A percentile compares a stretch with the other conserved stretches of the same genome.
Evolutionary conservation across 176 grass and related monocot species (phyloP).

Genomic region (Lolium rigidum): DNA sequence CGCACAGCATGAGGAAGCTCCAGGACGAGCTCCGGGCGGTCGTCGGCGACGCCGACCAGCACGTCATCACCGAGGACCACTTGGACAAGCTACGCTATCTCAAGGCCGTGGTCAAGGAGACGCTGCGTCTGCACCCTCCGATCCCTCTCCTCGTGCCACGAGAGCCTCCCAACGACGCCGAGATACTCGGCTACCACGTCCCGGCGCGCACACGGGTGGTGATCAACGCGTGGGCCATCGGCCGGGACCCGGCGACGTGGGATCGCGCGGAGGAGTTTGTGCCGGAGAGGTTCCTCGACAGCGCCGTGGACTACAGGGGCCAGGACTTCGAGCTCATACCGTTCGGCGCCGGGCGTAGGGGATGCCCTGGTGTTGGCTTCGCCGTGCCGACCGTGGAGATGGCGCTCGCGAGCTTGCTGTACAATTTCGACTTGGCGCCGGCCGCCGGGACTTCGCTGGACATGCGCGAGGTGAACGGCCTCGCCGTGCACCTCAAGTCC

Average conservation of each 20-base stretch:
- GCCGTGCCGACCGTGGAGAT: conserved; percentile 1
- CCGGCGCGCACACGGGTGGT: background rate
- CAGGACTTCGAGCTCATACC: conserved; percentile 19
- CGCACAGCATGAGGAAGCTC: conserved; percentile 21
- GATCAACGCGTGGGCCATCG: conserved; percentile 8
- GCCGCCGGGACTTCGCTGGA: conserved; percentile 16
- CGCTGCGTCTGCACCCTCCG: conserved; percentile 51
- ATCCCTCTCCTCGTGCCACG: conserved; percentile 35
- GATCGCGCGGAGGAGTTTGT: background rate
- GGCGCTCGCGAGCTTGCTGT: background rate
- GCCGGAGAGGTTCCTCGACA: background rate
- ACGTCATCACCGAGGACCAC: conserved; percentile 22
- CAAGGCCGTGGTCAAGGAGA: conserved; percentile 41
- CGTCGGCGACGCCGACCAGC: background rate
- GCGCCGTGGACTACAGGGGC: conserved; percentile 16
- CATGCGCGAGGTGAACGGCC: conserved; percentile 34
- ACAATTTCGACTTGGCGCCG: conserved; percentile 34
- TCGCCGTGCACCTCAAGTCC: conserved; percentile 26
- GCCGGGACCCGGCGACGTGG: conserved; percentile 15
- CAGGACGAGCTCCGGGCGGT: conserved; percentile 42
- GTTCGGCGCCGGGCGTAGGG: background rate
- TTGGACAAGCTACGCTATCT: conserved; percentile 19
- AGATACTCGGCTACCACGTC: conserved; percentile 17
- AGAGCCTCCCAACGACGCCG: conserved; percentile 39
- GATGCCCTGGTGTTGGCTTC: conserved; percentile 20